A percentile compares a stretch with the other conserved stretches of the same genome.
phyloP scores from a whole-genome alignment of 345 rosid species.

The Eucalyptus fibrosa region DNA sequence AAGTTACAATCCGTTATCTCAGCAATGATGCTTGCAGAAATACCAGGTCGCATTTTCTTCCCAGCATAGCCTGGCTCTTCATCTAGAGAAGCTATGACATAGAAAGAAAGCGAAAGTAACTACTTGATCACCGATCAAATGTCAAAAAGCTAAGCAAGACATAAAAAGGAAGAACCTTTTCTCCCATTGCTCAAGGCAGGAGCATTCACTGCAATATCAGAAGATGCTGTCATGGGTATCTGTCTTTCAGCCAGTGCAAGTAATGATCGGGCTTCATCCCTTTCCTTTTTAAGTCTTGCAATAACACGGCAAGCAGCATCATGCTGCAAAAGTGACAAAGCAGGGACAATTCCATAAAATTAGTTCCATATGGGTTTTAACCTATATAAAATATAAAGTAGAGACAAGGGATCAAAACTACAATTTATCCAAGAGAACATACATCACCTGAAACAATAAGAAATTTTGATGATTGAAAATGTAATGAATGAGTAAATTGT shows the following conservation, averaged over 20 bases:
- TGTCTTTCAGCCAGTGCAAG: slow-evolving; percentile 81
- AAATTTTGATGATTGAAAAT: background rate
- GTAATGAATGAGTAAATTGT: background rate
- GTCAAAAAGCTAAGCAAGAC: background rate
- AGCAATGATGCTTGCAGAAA: slow-evolving; percentile 46
- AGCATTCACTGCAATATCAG: slow-evolving; percentile 29
- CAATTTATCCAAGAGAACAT: background rate
- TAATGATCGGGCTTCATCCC: slow-evolving; percentile 86
- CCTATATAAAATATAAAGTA: background rate
- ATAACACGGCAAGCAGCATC: slow-evolving; percentile 99
- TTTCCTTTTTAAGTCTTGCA: slow-evolving; percentile 91
- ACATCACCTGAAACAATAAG: background rate
- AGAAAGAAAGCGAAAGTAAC: background rate
- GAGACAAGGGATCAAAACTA: background rate
- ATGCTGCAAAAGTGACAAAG: slow-evolving; percentile 35
- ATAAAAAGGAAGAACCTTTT: slow-evolving; percentile 38
- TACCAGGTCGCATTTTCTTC: slow-evolving; percentile 58
- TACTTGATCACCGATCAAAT: background rate
- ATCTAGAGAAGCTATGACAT: slow-evolving; percentile 25
- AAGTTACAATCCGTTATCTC: slow-evolving; percentile 83
- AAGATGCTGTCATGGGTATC: slow-evolving; percentile 36
- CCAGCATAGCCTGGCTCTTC: slow-evolving; percentile 37
- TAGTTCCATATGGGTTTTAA: background rate
- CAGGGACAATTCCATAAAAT: background rate
- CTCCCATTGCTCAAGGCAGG: slow-evolving; percentile 68